These are phyloP conservation scores for Pythium periplocum DNA, from an alignment of 352 stramenopile species.

Conservation along the genomic window DNA sequence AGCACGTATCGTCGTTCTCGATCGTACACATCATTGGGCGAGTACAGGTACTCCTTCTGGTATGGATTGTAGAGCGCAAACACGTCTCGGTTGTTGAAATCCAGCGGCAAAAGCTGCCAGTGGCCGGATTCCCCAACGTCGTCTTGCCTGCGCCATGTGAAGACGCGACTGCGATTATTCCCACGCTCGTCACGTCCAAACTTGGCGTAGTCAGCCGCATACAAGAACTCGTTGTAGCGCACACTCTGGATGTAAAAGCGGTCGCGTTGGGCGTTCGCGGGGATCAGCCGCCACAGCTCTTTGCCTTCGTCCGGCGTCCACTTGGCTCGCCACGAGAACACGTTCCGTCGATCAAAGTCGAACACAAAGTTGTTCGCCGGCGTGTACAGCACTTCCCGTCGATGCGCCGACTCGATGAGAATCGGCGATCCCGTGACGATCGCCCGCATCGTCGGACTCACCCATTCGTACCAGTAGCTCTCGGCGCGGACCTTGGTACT, in stretches of 20 bases:
- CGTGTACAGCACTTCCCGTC: slow-evolving; percentile 24
- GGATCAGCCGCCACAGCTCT: slow-evolving; percentile 55
- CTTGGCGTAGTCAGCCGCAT: slow-evolving; percentile 65
- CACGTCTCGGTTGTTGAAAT: slow-evolving; percentile 32
- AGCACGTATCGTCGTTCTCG: slow-evolving; percentile 47
- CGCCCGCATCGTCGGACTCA: slow-evolving; percentile 24
- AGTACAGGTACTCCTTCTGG: slow-evolving; percentile 67
- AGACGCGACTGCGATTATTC: slow-evolving; percentile 52
- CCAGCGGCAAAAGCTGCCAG: slow-evolving; percentile 56
- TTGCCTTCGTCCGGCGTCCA: slow-evolving; percentile 31
- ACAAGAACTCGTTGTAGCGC: slow-evolving; percentile 51
- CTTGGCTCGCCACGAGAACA: slow-evolving; percentile 31
- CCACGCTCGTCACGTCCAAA: slow-evolving; percentile 46
- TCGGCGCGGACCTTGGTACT: slow-evolving; percentile 18
- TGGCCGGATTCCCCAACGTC: slow-evolving; percentile 40
- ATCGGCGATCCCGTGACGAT: slow-evolving; percentile 30
- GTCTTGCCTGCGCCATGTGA: slow-evolving; percentile 53
- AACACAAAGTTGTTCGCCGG: slow-evolving; percentile 19
- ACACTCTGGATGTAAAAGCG: slow-evolving; percentile 66
- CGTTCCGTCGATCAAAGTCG: slow-evolving; percentile 28
- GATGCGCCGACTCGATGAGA: slow-evolving; percentile 13
- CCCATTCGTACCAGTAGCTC: slow-evolving; percentile 19
- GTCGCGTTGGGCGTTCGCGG: slow-evolving; percentile 44
- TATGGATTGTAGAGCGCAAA: slow-evolving; percentile 78
- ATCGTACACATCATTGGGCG: slow-evolving; percentile 45